Evolutionary conservation across 75 land plant species (phyloP), one percentile per base, ranked within the genome.

Genomic region (Larix kaempferi): DNA sequence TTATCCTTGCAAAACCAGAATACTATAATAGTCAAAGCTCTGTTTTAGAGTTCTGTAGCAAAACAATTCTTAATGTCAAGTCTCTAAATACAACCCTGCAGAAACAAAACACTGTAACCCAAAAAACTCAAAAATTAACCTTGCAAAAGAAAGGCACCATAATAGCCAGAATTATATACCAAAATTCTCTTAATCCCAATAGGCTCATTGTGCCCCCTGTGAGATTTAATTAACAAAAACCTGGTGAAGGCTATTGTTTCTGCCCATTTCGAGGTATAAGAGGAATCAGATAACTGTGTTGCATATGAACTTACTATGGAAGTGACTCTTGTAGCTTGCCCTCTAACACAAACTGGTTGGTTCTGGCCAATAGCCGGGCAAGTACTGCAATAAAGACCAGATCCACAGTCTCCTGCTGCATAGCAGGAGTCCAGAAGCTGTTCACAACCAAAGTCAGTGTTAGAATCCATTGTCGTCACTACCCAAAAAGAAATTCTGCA

Each of bases 351-450:
- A 33, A 81, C 25, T 21, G 90, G 82, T 62, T 81, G 83, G 23
- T 56, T 60, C 76, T 74, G 81, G 16, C 86, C 85, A 49, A 59
- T 16, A 12, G 93, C 81, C 44, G 87, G 85, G 76, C 95, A 93
- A 25, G 74, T 81, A 17, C 91, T 88, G 69, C 95, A 93, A 71
- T 85, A 91, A 12, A 93, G 78, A 41, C 95, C 93, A 7, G 89
- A 73, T 11, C 80, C 91, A 75, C 95, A 93, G 76, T 91, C 89
- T 56, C 80, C 78, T 66, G 79, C 64, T 4, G 72, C n/a, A 3
- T 84, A 72, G 76, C 95, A 92, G 10, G 87, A 57, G 21, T 84
- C 85, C 35, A 84, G 73, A 52, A 90, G 66, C 94, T 91, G 82
- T 78, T 79, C 35, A 49, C 71, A 16, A 60, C 27, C 22, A 76